phyloP scores from a whole-genome alignment of 495 filamentous ascomycete genomes.

The Lophiotrema nucula region DNA sequence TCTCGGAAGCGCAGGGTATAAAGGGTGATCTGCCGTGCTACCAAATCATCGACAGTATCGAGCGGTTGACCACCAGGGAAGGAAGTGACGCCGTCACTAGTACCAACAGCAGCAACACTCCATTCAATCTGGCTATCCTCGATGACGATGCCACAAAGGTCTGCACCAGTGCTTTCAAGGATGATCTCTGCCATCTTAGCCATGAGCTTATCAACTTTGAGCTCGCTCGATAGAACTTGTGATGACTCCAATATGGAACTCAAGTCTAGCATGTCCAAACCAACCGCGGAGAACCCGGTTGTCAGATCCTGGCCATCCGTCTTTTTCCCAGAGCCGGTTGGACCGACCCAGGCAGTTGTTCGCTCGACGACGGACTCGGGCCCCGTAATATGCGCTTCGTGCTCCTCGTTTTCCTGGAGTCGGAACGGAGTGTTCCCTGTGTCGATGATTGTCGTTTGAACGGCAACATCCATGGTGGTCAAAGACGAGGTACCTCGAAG shows the following conservation, averaged over 20 bases:
- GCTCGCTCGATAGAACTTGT: constrained; percentile 85
- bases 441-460: constrained; percentile 72
- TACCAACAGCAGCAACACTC: constrained; percentile 74
- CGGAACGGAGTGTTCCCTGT: constrained; percentile 55
- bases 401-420: constrained; percentile 55
- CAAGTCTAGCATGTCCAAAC: constrained; percentile 78
- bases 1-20: constrained; percentile 84
- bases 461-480: constrained; percentile 64
- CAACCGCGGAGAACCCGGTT: constrained; percentile 39
- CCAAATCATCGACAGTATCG: constrained; percentile 59
- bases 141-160: constrained; percentile 74
- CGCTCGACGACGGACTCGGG: constrained; percentile 59
- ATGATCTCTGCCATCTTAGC: constrained; percentile 91
- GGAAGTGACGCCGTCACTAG: constrained; percentile 55
- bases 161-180: constrained; percentile 78
- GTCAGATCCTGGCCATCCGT: constrained; percentile 42
- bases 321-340: constrained; percentile 36
- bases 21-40: constrained; percentile 74
- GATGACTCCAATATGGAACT: constrained; percentile 83
- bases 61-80: constrained; percentile 66
- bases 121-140: constrained; percentile 69
- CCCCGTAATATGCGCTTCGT: constrained; percentile 47
- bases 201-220: constrained; percentile 78
- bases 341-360: constrained; percentile 61
- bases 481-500: constrained; percentile 63